Percentiles rank a stretch among this genome's conserved stretches.
Evolutionary conservation across 176 grass and related monocot species (phyloP).

Genomic region (Cenchrus purpureus): DNA sequence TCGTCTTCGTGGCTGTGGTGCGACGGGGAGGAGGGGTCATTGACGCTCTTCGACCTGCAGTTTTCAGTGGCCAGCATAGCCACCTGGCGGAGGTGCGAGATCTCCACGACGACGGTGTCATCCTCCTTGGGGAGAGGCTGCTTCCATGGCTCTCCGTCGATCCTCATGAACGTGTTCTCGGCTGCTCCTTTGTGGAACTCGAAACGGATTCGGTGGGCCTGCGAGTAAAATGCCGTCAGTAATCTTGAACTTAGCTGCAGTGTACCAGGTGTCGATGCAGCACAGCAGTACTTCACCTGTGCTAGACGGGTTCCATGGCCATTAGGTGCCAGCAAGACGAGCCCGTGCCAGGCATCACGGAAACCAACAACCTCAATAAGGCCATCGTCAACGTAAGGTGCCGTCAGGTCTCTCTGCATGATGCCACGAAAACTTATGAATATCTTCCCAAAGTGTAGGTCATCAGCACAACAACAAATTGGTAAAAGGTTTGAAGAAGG

Average conservation of each 20-base stretch:
- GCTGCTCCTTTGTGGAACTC: constrained; percentile 87
- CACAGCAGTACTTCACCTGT: constrained; percentile 48
- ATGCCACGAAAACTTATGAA: constrained; percentile 33
- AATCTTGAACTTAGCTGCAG: not conserved
- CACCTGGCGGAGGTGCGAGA: constrained; percentile 79
- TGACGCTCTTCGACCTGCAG: constrained; percentile 71
- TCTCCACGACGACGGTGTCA: constrained; percentile 77
- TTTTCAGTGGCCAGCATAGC: constrained; percentile 64
- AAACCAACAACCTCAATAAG: constrained; percentile 89
- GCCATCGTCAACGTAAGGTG: constrained; percentile 78
- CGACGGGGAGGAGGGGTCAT: constrained; percentile 50
- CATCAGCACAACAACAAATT: not conserved
- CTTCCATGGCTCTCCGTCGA: constrained; percentile 97
- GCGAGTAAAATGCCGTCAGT: not conserved
- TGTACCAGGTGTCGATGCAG: not conserved
- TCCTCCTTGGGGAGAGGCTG: constrained; percentile 84
- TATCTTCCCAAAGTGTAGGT: not conserved
- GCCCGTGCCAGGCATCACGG: constrained; percentile 92
- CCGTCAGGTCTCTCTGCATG: constrained; percentile 74
- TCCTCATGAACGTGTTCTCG: constrained; percentile 82
- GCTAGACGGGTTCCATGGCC: constrained; percentile 95
- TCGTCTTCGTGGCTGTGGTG: constrained; percentile 19
- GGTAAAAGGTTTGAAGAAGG: not conserved
- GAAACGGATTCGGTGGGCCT: constrained; percentile 77
- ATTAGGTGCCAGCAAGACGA: constrained; percentile 82